Base-by-base conservation (phyloP, 495 filamentous ascomycete species). In the Neurospora hispaniola region DNA sequence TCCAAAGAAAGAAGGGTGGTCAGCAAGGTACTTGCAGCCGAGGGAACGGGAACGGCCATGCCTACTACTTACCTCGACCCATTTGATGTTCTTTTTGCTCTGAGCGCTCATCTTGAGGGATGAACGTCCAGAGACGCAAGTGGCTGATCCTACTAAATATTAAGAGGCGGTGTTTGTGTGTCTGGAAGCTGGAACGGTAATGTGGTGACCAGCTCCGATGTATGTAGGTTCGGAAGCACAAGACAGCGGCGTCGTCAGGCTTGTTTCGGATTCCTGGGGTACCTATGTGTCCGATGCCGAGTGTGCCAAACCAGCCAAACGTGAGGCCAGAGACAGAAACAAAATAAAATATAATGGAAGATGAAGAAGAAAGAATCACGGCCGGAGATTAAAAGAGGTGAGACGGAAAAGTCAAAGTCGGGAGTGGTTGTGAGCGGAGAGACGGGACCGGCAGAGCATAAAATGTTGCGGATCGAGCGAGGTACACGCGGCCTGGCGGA, bases 31-130 rank as follows among this genome's bases (percentile, higher is more conserved):
- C 31, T n/a, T 23, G 12, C 7, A 69, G 31, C 38, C 38, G 12
- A 11, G 31, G 27, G 14, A 42, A 41, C 35, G 39, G 27, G 70
- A 42, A 35, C 62, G 73, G 59, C 31, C 43, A 39, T 16, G 35
- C 1, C 2, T 2, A 2, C 27, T 31, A 76, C 80, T 43, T 39
- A 81, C 80, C 79, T 81, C 80, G 54, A 81, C 79, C 80, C 80
- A 81, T 72, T 81, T 80, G 73, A 81, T 80, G 73, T 80, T 81
- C 59, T 78, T 73, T 72, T 78, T 74, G 71, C 69, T 75, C 27
- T 73, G 74, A 11, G 77, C 73, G 48, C 73, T 78, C 76, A 77
- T 77, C 38, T 43, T 75, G 73, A 43, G 35, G 72, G 41, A 23
- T 66, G 69, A 46, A 35, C 31, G 9, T 18, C 23, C 27, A 41